Conservation (phyloP, 139 green algal species). For the Coelastrella sp. region DNA sequence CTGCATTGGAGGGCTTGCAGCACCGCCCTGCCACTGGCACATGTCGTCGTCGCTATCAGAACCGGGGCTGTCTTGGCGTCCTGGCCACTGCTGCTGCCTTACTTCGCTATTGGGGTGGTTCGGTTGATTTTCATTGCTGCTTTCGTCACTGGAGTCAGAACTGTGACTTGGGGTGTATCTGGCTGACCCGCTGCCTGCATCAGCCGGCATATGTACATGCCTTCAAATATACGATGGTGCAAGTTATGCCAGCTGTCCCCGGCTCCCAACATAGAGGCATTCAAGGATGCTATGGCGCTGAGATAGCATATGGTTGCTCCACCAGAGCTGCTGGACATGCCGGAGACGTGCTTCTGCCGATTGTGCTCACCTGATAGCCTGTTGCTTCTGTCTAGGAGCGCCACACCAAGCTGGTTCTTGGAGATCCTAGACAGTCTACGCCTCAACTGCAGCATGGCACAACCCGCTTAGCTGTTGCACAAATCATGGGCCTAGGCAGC, state of each 20-base stretch:
- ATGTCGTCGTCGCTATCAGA: not conserved
- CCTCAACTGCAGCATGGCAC: not conserved
- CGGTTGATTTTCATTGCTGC: not conserved
- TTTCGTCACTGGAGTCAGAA: not conserved
- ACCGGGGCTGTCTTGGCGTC: not conserved
- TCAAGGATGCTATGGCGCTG: too few relatives aligned
- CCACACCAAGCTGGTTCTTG: slow-evolving; percentile 4
- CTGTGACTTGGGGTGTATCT: not conserved
- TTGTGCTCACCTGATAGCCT: not conserved
- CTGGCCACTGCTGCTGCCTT: slow-evolving; percentile 10
- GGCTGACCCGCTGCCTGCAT: slow-evolving; percentile 2
- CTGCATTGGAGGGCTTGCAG: not conserved
- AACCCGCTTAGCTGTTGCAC: not conserved
- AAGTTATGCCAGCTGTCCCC: too few relatives aligned
- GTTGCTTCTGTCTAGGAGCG: not conserved
- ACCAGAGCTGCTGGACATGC: too few relatives aligned
- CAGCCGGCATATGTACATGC: not conserved
- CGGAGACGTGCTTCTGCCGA: not conserved
- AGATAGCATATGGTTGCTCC: too few relatives aligned
- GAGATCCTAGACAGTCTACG: not conserved
- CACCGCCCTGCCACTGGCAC: not conserved
- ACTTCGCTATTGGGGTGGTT: not conserved
- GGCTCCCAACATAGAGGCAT: too few relatives aligned
- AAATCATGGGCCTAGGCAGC: too few relatives aligned
- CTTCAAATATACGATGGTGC: too few relatives aligned